Evolutionary conservation across 2,329 filamentous ascomycete species (phyloP), one percentile per base, ranked within the genome.

Genomic region (Claviceps sp.): DNA sequence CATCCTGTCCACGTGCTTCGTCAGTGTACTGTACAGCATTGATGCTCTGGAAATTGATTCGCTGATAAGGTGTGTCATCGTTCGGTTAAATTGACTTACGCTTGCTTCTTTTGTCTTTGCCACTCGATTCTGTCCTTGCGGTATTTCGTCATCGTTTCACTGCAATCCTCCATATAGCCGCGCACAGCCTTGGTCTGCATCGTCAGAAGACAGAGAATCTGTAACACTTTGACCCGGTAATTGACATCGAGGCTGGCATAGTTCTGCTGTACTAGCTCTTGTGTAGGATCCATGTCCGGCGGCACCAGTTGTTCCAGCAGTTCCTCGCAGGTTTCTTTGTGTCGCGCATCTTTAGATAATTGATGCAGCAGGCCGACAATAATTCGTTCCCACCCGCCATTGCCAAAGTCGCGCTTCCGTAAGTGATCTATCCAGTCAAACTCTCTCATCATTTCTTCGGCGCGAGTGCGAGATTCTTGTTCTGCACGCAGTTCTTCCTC

Each of bases 71-170:
- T 57, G 53, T 38, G 14, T 40, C n/a, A 34, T 8, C 2, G 38
- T n/a, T 36, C 20, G 20, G 16, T 34, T 34, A 11, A 9, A 3
- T 24, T n/a, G 14, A 76, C 79, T 67, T 71, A 83, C 78, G 74
- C 72, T 66, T 78, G 75, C 59, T 83, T 83, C 57, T 86, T 82
- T 59, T 86, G 81, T 57, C 89, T 81, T 69, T 97, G 91, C 68
- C 82, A 85, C 58, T 95, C 88, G 55, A 96, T 95, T 71, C 95
- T 96, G 64, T 94, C 87, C 67, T 98, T 98, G 48, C 93, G 84
- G 62, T 94, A 89, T 51, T 83, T 81, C 1, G 93, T 98, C 90
- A 97, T 96, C 51, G 89, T 87, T 62, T 91, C 87, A 57, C 86
- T 89, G 69, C 90, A 95, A 56, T 91, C 85, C 59, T 95, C 89